A percentile compares a stretch with the other conserved stretches of the same genome.
Conservation (phyloP, 106 monocot species). For the Xerophyta viscosa region DNA sequence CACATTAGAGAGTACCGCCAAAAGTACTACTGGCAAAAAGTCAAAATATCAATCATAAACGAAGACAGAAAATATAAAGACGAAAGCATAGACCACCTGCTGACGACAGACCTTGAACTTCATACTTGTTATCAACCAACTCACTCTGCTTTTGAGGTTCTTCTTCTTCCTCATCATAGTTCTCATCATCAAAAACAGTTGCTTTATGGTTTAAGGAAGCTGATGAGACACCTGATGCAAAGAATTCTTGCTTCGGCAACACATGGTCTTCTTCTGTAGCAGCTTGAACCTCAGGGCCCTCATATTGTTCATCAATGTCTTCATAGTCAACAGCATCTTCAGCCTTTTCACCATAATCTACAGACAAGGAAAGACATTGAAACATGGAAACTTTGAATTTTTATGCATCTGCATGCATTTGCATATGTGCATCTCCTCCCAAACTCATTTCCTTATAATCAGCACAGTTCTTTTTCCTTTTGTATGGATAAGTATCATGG, state of each 20-base stretch:
- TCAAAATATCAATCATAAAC: too few species aligned
- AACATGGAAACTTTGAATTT: background rate
- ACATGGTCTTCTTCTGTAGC: conserved; percentile 64
- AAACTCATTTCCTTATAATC: too few species aligned
- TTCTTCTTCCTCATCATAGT: conserved; percentile 96
- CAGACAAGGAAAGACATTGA: conserved; percentile 6
- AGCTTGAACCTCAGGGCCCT: conserved; percentile 81
- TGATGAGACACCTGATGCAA: conserved; percentile 39
- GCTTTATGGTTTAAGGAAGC: conserved; percentile 42
- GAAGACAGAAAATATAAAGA: too few species aligned
- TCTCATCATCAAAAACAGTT: conserved; percentile 87
- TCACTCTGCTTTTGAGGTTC: conserved; percentile 32
- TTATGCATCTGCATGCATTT: background rate
- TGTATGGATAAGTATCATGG: too few species aligned
- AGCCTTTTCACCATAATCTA: conserved; percentile 96
- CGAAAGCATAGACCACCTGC: conserved; percentile 5
- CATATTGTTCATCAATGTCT: conserved; percentile 97
- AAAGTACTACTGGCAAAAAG: too few species aligned
- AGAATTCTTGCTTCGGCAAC: conserved; percentile 59
- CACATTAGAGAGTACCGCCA: too few species aligned
- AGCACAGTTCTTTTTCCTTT: too few species aligned
- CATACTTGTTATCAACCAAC: conserved; percentile 18
- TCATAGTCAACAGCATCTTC: conserved; percentile 98
- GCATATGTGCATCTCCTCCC: background rate
- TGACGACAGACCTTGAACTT: conserved; percentile 4